phyloP scores from a whole-genome alignment of 345 rosid genomes.

The Brassica juncea region DNA sequence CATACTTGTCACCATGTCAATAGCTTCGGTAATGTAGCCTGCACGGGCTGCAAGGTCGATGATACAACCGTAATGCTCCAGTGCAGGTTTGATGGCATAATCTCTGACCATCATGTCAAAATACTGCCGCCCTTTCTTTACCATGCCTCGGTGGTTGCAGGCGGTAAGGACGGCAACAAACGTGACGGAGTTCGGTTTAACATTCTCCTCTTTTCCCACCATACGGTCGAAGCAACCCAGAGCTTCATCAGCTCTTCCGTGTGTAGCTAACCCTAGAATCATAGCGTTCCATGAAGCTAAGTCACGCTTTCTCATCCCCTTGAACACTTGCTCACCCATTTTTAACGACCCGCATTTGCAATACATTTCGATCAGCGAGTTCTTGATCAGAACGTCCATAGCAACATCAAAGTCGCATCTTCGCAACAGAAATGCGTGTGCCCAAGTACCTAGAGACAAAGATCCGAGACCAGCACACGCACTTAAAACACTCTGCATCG shows the following conservation, averaged over 20 bases:
- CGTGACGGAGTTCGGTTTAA: conserved; percentile 61
- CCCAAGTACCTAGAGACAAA: conserved; percentile 72
- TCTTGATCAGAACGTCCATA: conserved; percentile 56
- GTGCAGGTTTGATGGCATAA: conserved; percentile 58
- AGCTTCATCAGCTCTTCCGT: conserved; percentile 59
- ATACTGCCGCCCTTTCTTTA: conserved; percentile 55
- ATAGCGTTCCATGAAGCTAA: conserved; percentile 78
- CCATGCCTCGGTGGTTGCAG: conserved; percentile 71
- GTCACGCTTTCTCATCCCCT: conserved; percentile 58
- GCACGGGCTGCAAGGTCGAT: conserved; percentile 76
- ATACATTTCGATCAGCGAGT: conserved; percentile 79
- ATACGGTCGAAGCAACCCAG: conserved; percentile 52
- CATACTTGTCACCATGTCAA: conserved; percentile 61
- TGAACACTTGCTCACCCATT: conserved; percentile 64
- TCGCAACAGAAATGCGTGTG: conserved; percentile 59
- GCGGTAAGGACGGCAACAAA: conserved; percentile 70
- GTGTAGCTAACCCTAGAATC: conserved; percentile 76
- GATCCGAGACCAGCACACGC: conserved; percentile 77
- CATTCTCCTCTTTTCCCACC: conserved; percentile 42
- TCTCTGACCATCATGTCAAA: conserved; percentile 64
- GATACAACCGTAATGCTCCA: conserved; percentile 84
- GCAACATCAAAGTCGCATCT: conserved; percentile 38
- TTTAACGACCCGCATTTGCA: conserved; percentile 70
- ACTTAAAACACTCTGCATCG: conserved; percentile 63
- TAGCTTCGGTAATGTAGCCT: conserved; percentile 66